These are phyloP conservation scores for Pistacia integerrima DNA, from an alignment of 345 rosid species.

Conservation along the genomic window DNA sequence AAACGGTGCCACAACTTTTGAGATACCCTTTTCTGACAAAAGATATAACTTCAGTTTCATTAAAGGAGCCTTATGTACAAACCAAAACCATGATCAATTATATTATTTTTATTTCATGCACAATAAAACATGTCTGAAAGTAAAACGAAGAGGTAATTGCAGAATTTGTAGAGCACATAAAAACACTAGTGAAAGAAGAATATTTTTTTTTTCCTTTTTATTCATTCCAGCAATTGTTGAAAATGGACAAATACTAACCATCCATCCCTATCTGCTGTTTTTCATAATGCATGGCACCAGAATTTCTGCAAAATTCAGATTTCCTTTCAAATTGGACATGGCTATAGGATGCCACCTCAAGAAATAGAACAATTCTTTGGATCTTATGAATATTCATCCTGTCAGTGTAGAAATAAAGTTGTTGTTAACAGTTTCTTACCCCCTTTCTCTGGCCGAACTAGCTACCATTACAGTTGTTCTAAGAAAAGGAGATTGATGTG, in stretches of 20 bases:
- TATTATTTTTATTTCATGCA: background rate
- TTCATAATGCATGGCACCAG: background rate
- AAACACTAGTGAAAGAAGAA: background rate
- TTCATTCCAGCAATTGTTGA: background rate
- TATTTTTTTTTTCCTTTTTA: too few species aligned
- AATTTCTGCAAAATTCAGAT: background rate
- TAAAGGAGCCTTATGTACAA: background rate
- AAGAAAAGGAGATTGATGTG: background rate
- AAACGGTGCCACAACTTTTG: too few species aligned
- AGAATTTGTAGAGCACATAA: background rate
- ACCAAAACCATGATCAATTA: background rate
- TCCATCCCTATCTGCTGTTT: background rate
- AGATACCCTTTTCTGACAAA: background rate
- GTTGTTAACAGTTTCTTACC: too few species aligned
- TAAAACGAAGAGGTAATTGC: background rate
- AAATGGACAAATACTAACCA: background rate
- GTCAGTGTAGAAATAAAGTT: background rate
- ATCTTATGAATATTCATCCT: background rate
- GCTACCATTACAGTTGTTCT: too few species aligned
- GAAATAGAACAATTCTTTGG: background rate
- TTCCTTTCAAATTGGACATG: background rate
- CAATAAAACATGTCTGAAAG: background rate
- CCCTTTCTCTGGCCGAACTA: too few species aligned
- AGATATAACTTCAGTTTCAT: background rate
- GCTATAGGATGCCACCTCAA: background rate